Base-by-base conservation (phyloP, 352 stramenopile genomes). In the Phytophthora podocarpi region DNA sequence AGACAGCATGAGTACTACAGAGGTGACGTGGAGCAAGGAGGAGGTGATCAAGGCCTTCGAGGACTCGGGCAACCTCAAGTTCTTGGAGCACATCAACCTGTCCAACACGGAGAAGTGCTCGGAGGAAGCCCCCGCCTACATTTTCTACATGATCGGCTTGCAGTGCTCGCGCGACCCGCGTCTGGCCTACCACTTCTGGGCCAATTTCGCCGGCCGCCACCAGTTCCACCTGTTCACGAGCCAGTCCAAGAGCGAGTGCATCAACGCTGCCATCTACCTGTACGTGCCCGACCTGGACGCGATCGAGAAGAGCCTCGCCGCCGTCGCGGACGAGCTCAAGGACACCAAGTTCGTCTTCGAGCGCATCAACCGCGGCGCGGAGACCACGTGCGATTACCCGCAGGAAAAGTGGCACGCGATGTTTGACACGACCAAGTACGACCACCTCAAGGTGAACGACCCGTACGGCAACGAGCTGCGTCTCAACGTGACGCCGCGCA, bases 221-320 rank as follows among this genome's bases (percentile, higher is more conserved):
- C 81, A 90, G 65, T 90, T 90, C 59, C 81, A 90, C 50, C 51
- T 90, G 23, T 89, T 90, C 61, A 87, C 81, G 23, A 46, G 76
- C 26, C 78, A 90, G 60, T 52, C 71, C 34, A 75, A 83, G 57
- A 64, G 76, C 60, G 79, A 90, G 58, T 77, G 67, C 51, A 83
- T 90, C 43, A 71, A 81, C 24, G 79, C 74, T 30, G 50, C 54
- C 18, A 87, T 89, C 60, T 84, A 73, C 49, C 62, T 90, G 23
- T 90, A 87, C 56, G 80, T 85, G 52, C 67, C 76, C 2, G 64
- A 83, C 57, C 51, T 90, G 41, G 73, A 90, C 59, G 67, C 64
- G 10, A 75, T 89, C 16, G 77, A 85, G 60, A 74, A 73, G 65
- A 84, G 72, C 49, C 52, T 90, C 10, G 46, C 35, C n/a, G 46